Evolutionary conservation across 768 basidiomycete genomes (phyloP).

Genomic region (Coprinellus aureogranulatus): DNA sequence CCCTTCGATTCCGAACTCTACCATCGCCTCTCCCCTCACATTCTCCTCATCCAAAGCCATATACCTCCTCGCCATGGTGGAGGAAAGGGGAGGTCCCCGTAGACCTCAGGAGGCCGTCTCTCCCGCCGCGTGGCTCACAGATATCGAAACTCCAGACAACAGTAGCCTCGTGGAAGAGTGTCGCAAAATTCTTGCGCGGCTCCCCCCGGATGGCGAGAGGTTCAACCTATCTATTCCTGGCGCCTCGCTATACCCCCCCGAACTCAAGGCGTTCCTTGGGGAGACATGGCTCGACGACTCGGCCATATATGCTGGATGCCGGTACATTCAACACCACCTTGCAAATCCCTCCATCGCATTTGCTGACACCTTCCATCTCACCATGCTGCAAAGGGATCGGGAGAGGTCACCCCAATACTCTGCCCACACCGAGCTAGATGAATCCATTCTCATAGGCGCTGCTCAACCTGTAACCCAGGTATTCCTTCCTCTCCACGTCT

Average conservation of each 20-base stretch:
- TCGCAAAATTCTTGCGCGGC: neutral
- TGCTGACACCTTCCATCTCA: neutral
- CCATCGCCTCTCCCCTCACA: neutral
- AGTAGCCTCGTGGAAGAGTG: neutral
- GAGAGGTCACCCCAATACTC: neutral
- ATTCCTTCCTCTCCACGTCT: neutral
- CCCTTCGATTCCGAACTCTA: neutral
- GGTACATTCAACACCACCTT: neutral
- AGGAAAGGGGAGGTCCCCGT: neutral
- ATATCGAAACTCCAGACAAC: neutral
- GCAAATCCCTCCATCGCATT: neutral
- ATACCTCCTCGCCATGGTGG: neutral
- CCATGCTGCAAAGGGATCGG: neutral
- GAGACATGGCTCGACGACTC: neutral
- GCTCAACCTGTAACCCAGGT: neutral
- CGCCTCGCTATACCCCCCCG: neutral
- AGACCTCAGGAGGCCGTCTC: neutral
- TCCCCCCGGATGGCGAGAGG: neutral
- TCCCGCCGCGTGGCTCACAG: neutral
- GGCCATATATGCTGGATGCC: neutral
- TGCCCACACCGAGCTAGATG: neutral
- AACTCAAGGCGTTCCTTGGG: neutral
- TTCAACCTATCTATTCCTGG: neutral
- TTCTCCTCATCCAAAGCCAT: neutral
- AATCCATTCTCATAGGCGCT: neutral